phyloP scores from a whole-genome alignment of 129 eudicot genomes.

The Helianthus annuus region DNA sequence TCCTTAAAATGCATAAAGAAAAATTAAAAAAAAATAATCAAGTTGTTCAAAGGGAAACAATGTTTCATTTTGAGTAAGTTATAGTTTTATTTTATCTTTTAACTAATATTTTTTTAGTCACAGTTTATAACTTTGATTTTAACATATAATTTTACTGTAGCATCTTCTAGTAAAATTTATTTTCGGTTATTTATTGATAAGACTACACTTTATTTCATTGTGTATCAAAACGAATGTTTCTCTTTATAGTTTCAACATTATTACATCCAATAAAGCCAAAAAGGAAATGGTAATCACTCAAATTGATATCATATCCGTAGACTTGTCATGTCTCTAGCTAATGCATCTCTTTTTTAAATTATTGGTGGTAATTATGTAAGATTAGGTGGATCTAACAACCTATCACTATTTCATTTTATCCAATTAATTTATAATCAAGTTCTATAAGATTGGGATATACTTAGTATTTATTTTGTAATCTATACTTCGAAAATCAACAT shows the following conservation, averaged over 20 bases:
- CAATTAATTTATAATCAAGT: background rate
- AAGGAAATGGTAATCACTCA: constrained; percentile 26
- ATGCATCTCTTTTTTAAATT: constrained; percentile 29
- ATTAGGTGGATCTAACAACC: constrained; percentile 38
- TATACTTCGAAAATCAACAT: too few relatives aligned
- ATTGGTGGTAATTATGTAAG: constrained; percentile 30
- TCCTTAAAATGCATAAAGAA: too few relatives aligned
- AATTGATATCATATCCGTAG: constrained; percentile 34
- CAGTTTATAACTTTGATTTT: background rate
- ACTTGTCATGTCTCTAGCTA: constrained; percentile 26
- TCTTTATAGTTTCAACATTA: background rate
- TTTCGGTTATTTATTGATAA: background rate
- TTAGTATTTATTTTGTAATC: too few relatives aligned
- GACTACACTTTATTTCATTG: background rate
- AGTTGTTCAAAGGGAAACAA: too few relatives aligned
- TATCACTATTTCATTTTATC: constrained; percentile 16
- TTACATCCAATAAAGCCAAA: constrained; percentile 23
- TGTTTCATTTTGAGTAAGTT: too few relatives aligned
- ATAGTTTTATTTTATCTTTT: too few relatives aligned
- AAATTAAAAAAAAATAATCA: too few relatives aligned
- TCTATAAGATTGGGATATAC: too few relatives aligned
- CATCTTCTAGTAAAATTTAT: background rate
- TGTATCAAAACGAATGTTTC: background rate
- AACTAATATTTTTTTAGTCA: too few relatives aligned
- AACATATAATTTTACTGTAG: background rate